phyloP scores from a whole-genome alignment of 768 basidiomycete genomes.

The Lactifluus volemus region DNA sequence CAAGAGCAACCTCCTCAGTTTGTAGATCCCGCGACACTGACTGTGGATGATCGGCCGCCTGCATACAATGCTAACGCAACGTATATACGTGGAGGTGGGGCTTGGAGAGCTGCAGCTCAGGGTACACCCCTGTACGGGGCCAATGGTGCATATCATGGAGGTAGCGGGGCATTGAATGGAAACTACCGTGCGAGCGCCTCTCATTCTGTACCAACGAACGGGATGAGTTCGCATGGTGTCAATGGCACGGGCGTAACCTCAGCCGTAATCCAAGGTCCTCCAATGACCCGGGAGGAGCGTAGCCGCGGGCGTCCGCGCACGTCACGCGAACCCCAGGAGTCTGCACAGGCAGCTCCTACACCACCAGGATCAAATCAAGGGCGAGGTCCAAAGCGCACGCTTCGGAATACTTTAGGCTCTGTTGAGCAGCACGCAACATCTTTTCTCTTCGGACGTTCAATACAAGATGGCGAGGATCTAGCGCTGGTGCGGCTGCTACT shows the following conservation, averaged over 20 bases:
- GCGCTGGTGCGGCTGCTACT: background rate
- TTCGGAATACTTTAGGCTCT: constrained; percentile 58
- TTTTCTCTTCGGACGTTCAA: constrained; percentile 53
- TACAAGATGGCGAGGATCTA: constrained; percentile 19
- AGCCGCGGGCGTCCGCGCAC: constrained; percentile 13
- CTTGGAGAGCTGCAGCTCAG: background rate
- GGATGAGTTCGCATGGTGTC: background rate
- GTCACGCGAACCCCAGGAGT: constrained; percentile 2
- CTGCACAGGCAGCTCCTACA: background rate
- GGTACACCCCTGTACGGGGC: background rate
- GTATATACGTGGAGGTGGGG: background rate
- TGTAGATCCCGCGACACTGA: background rate
- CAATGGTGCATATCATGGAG: background rate
- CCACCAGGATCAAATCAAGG: constrained; percentile 37
- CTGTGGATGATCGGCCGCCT: constrained; percentile 6
- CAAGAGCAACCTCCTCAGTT: background rate
- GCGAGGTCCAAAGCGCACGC: constrained; percentile 52
- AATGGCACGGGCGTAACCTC: constrained; percentile 1
- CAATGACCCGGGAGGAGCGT: constrained; percentile 12
- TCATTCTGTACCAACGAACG: background rate
- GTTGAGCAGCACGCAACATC: constrained; percentile 64
- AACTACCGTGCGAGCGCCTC: background rate
- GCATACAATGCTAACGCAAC: background rate
- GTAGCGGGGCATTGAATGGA: constrained; percentile 4
- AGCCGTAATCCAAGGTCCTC: background rate